Base-by-base conservation (phyloP, 1,284 basidiomycete genomes). In the Trametes hirsuta region DNA sequence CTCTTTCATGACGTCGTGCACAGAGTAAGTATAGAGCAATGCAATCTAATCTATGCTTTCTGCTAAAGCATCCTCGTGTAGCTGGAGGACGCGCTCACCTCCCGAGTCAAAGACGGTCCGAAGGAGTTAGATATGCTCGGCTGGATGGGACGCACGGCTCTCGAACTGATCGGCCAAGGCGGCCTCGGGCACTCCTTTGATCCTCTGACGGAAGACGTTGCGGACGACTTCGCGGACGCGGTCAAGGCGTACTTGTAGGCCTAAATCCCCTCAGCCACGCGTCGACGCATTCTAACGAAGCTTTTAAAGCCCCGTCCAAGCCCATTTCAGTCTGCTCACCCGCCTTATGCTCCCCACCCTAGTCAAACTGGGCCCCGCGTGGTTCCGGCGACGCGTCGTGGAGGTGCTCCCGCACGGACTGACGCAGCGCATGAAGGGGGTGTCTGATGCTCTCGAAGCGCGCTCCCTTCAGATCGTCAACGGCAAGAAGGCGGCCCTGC, bases 141-240 rank as follows among this genome's bases (percentile, higher is more conserved):
- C 9, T 76, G 75, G 71, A 72, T 72, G 68, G 69, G 67, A 4
- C 69, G 72, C 21, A 65, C 71, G 9, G 71, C 75, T 5, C 66
- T 78, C 11, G 76, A 78, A 62, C 66, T 73, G 8, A 68, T 78
- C 47, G 74, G 74, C 1, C 74, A 74, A 58, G 74, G 69, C 9
- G 72, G 71, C 0, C 66, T 77, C 4, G 76, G 75, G 0, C 72
- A 76, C 59, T 71, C 74, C 1, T 77, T 77, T 55, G 68, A 73
- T 45, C 65, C 73, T 0, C 66, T 76, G 11, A 62, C 63, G 15
- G 61, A 64, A 6, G 64, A 70, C n/a, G 10, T 10, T 10, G n/a
- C 42, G 11, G 42, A 41, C 39, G 37, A 21, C 15, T 44, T 9
- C 6, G 24, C 30, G 2, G 46, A 36, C 6, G 12, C 22, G 2